Evolutionary conservation across 805 yeast genomes (phyloP), one percentile per base, ranked within the genome.

Genomic region (Wickerhamiella hasegawae): DNA sequence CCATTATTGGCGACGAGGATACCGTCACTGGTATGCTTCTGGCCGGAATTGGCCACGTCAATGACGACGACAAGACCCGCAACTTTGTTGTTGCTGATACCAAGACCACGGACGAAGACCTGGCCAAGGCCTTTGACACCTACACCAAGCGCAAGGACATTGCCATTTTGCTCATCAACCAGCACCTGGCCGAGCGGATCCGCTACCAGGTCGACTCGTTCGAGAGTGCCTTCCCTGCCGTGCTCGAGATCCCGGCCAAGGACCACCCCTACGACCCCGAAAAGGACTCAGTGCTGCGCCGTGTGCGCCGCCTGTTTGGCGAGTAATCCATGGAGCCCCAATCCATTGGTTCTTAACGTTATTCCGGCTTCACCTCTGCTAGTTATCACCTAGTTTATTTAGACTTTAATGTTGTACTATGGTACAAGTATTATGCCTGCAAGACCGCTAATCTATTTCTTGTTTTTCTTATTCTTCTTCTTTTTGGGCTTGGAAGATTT

Each of bases 231-330:
- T 90, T 90, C 59, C 98, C 98, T 6, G 96, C 98, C 3, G 73
- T 90, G 32, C 66, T 90, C 52, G 98, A 90, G 60, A 90, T 90
- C 42, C 98, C 98, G 19, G 83, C 96, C 12, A 90, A 90, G 63
- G 98, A 90, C 53, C 97, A 90, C 57, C 97, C 98, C 17, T 90
- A 90, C 57, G 93, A 90, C 57, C 98, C 98, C 16, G 97, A 87
- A 57, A 90, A 87, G 72, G 98, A 90, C 59, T 78, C 94, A 16
- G 84, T 90, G 28, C 68, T 90, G 59, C 76, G 87, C 60, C 79
- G 94, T 56, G 98, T 90, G 23, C 78, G 94, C 65, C 75, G 94
- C 55, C 63, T 90, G 44, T 85, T 87, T 62, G 97, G 98, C 31
- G 97, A 90, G 61, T 83, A 65, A 45, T 22, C 5, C 9, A 6